phyloP scores from a whole-genome alignment of 2,329 filamentous ascomycete genomes.

The Alternaria atra region DNA sequence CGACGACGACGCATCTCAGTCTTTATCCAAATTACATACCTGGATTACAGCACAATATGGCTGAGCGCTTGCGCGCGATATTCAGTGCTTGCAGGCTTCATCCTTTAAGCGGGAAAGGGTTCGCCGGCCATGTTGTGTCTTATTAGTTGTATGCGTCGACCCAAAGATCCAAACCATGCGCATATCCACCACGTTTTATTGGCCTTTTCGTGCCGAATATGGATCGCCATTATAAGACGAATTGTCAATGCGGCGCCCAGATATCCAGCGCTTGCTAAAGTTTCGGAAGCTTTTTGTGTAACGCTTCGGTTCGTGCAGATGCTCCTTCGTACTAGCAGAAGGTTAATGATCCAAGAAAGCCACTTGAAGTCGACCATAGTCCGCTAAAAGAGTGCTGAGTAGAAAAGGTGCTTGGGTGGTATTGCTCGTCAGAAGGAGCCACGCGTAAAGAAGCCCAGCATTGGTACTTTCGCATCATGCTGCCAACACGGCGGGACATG shows the following conservation, averaged over 20 bases:
- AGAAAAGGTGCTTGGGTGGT: neutral
- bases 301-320: neutral
- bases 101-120: constrained; percentile 1
- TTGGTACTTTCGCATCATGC: neutral
- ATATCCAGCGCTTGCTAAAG: neutral
- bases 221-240: neutral
- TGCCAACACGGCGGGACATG: neutral
- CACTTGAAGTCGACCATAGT: neutral
- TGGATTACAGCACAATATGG: neutral
- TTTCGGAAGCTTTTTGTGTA: neutral
- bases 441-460: neutral
- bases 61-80: neutral
- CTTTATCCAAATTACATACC: constrained; percentile 7
- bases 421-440: neutral
- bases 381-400: neutral
- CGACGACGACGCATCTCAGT: neutral
- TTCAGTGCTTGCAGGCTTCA: neutral
- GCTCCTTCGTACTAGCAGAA: neutral
- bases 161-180: neutral
- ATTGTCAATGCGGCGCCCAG: constrained; percentile 9
- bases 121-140: constrained; percentile 6
- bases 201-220: neutral
- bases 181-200: constrained; percentile 7
- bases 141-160: constrained; percentile 4
- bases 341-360: neutral